Conservation (phyloP, 305 asterid species). For the Rubia occidens region DNA sequence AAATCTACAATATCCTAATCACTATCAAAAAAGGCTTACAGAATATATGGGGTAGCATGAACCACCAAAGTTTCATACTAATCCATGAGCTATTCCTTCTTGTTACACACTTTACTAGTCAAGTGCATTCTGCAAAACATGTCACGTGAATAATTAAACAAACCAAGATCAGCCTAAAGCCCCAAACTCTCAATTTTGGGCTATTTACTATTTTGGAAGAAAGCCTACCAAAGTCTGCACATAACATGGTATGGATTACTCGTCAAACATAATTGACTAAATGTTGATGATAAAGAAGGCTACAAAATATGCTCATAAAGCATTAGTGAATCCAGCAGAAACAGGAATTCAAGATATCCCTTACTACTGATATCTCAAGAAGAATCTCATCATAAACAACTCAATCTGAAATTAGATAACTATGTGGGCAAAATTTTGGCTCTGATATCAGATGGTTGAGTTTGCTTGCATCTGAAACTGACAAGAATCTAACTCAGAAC, state of each 20-base stretch:
- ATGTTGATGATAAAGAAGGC: not conserved
- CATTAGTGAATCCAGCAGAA: not conserved
- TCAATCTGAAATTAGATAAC: not conserved
- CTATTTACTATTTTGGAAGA: not conserved
- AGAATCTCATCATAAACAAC: not conserved
- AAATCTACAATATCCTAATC: not conserved
- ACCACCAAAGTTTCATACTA: not conserved
- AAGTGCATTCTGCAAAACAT: not conserved
- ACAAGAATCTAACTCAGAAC: not conserved
- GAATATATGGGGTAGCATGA: not conserved
- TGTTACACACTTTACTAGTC: not conserved
- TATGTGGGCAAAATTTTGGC: not conserved
- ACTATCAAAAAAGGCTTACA: not conserved
- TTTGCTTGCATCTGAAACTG: not conserved
- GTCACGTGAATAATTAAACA: not conserved
- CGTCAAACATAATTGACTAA: not conserved
- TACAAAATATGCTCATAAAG: not conserved
- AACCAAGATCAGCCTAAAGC: not conserved
- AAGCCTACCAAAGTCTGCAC: not conserved
- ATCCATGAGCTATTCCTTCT: not conserved
- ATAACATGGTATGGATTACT: not conserved
- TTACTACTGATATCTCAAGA: not conserved
- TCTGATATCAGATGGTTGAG: not conserved
- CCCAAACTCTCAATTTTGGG: not conserved
- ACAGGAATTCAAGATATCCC: not conserved